phyloP scores from a whole-genome alignment of 192 early-diverging fungal species.

The Coemansia biformis region DNA sequence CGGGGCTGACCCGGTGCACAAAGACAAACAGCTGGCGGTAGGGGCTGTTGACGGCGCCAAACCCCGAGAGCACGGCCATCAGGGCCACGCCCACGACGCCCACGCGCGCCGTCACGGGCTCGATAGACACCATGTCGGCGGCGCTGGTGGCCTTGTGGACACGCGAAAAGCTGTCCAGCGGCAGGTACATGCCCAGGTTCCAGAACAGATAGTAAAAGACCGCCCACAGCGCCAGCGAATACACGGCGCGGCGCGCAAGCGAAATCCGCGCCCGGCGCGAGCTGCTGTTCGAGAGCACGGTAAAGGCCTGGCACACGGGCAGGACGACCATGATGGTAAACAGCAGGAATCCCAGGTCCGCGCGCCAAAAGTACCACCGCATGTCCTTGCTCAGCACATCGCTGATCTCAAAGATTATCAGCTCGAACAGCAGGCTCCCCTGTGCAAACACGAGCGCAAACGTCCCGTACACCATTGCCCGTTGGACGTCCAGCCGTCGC shows the following conservation, averaged over 20 bases:
- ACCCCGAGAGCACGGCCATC: conserved; percentile 90
- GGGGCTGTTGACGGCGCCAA: conserved; percentile 89
- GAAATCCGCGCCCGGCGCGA: conserved; percentile 24
- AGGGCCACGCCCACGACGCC: conserved; percentile 87
- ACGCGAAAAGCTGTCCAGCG: conserved; percentile 50
- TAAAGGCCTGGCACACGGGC: conserved; percentile 70
- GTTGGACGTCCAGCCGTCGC: conserved; percentile 47
- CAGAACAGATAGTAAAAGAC: conserved; percentile 58
- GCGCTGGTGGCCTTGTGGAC: conserved; percentile 35
- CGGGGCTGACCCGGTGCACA: conserved; percentile 55
- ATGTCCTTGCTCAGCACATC: conserved; percentile 62
- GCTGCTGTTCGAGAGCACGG: conserved; percentile 50
- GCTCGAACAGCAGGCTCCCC: conserved; percentile 71
- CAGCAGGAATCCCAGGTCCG: conserved; percentile 63
- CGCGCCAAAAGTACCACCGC: conserved; percentile 72
- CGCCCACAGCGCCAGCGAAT: conserved; percentile 39
- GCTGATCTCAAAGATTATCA: conserved; percentile 78
- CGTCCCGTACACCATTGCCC: conserved; percentile 60
- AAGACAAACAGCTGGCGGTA: conserved; percentile 82
- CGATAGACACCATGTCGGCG: conserved; percentile 51
- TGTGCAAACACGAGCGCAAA: conserved; percentile 77
- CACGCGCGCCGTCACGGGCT: conserved; percentile 74
- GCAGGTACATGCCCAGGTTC: conserved; percentile 57
- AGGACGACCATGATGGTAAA: conserved; percentile 64
- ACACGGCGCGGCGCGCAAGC: conserved; percentile 27